Percentiles rank a stretch among this genome's conserved stretches.
phyloP scores from a whole-genome alignment of 768 basidiomycete genomes.

The Cystoderma amianthinum region DNA sequence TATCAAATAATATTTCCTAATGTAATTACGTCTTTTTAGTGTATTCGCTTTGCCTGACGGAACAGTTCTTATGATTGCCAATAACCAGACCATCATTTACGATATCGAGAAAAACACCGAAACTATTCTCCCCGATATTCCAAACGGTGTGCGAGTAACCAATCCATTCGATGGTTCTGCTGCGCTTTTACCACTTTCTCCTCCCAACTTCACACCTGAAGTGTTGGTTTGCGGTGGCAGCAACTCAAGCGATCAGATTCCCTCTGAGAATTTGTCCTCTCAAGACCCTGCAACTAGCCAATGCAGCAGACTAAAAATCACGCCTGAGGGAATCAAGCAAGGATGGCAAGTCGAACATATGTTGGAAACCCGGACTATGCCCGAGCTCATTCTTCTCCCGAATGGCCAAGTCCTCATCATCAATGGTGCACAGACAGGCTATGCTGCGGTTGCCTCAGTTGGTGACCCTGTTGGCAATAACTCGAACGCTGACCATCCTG shows the following conservation, averaged over 20 bases:
- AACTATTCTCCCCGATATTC: constrained; percentile 31
- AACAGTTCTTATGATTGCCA: constrained; percentile 32
- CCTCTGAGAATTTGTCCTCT: constrained; percentile 23
- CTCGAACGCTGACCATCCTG: constrained; percentile 24
- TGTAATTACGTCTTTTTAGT: constrained; percentile 13
- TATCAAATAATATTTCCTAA: constrained; percentile 5
- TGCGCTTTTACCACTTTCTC: constrained; percentile 26
- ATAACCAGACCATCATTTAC: constrained; percentile 33
- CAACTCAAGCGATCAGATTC: constrained; percentile 20
- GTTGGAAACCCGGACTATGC: constrained; percentile 31
- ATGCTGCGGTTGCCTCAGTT: constrained; percentile 31
- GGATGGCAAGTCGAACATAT: constrained; percentile 41
- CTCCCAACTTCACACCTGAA: constrained; percentile 34
- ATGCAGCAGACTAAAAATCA: constrained; percentile 34
- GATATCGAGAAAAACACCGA: constrained; percentile 28
- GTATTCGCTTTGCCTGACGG: constrained; percentile 31
- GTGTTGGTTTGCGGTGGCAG: constrained; percentile 42
- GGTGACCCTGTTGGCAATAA: constrained; percentile 14
- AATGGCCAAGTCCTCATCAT: constrained; percentile 37
- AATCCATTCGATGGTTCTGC: constrained; percentile 32
- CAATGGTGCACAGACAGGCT: constrained; percentile 35
- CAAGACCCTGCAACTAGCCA: constrained; percentile 35
- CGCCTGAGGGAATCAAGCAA: constrained; percentile 29
- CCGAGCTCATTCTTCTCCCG: constrained; percentile 30
- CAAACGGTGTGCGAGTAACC: constrained; percentile 35